Base-by-base conservation (phyloP, 768 basidiomycete genomes). In the Russula sp. region DNA sequence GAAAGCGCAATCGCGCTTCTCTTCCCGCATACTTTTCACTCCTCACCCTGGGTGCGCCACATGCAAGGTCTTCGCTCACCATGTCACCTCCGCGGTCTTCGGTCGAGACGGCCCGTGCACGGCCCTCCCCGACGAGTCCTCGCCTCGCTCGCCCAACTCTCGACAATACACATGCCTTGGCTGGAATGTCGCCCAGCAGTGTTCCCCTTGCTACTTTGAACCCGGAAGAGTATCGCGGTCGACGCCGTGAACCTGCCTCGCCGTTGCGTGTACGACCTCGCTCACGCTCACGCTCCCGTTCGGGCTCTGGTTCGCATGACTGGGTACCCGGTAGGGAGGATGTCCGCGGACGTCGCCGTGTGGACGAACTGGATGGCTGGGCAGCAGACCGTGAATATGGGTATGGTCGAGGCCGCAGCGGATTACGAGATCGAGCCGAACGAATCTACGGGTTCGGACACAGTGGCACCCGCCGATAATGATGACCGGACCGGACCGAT, bases 1-100 rank as follows among this genome's bases (percentile, higher is more conserved):
- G 54, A 50, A 60, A 54, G 34, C 61, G 59, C 38, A 54, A 63
- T 43, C 62, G 68, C 56, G 47, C 64, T 48, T 67, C 66, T 36
- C 68, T 69, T 35, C 68, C 68, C n/a, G 66, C 68, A 3, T 65
- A 69, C 55, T 69, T 69, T 52, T 69, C 68, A 39, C 65, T 66
- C 35, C 68, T 69, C 46, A 57, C 64, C 22, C 56, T 64, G 2
- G 54, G 62, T 16, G 56, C 62, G n/a, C 64, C 61, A 48, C 60
- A 47, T 50, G 53, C 48, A 51, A 64, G 51, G 38, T 51, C 59
- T 35, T 56, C 60, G n/a, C 25, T 51, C n/a, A 20, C 61, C 8
- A 53, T 64, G 47, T 58, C 61, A 58, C 61, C 65, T 54, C 61
- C 56, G 62, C 61, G 61, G 61, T 62, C 61, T 34, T 62, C 61